Conservation (phyloP, 148 eudicot genomes). For the Fallopia convolvulus region DNA sequence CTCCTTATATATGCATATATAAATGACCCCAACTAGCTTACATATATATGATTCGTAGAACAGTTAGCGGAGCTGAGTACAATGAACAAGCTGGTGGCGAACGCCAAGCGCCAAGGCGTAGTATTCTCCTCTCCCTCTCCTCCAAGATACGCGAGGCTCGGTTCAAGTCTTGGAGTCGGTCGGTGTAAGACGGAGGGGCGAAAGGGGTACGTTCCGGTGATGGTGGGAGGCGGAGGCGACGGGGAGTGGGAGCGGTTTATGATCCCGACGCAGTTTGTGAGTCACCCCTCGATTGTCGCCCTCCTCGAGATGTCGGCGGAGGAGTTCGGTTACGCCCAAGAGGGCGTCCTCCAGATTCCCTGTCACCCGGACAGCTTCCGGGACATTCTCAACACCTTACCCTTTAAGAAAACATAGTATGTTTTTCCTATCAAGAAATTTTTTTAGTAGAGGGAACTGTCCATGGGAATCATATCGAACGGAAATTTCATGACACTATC, state of each 20-base stretch:
- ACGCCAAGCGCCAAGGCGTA: background rate
- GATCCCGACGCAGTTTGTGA: slow-evolving; percentile 12
- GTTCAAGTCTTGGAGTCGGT: background rate
- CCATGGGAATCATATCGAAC: too few species aligned
- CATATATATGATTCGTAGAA: too few species aligned
- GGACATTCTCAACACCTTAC: slow-evolving; percentile 8
- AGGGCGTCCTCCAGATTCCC: slow-evolving; percentile 19
- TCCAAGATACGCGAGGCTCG: background rate
- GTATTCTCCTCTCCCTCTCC: background rate
- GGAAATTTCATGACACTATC: too few species aligned
- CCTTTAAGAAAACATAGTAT: slow-evolving; percentile 1
- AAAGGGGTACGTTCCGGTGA: slow-evolving; percentile 17
- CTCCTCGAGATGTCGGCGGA: slow-evolving; percentile 18
- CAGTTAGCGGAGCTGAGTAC: background rate
- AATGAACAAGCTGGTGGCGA: slow-evolving; percentile 2
- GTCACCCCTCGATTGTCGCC: slow-evolving; percentile 16
- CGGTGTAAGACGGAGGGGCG: background rate
- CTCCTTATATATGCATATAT: background rate
- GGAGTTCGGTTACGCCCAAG: slow-evolving; percentile 20
- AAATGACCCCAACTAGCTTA: background rate
- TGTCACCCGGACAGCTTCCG: slow-evolving; percentile 18
- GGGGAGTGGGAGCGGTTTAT: slow-evolving; percentile 15
- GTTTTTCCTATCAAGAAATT: background rate
- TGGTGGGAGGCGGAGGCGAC: slow-evolving; percentile 17
- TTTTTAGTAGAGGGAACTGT: too few species aligned